Conservation (phyloP, 2,329 filamentous ascomycete species). For the Dactylellina drechsleri region DNA sequence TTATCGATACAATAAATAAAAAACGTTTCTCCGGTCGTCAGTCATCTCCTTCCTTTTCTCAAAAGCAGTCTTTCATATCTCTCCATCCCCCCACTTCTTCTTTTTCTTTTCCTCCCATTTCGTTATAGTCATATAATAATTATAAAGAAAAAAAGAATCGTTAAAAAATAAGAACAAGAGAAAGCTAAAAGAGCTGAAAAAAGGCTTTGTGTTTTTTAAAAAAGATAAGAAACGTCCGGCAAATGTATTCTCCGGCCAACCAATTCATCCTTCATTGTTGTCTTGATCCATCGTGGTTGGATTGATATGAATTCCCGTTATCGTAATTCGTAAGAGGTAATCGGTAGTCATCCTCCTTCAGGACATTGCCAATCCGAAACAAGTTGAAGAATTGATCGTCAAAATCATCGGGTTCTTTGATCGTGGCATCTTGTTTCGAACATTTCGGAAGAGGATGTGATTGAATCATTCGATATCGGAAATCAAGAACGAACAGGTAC, state of each 20-base stretch:
- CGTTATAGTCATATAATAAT: slow-evolving; percentile 26
- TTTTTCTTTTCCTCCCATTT: slow-evolving; percentile 14
- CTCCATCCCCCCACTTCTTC: slow-evolving; percentile 10
- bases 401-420: neutral
- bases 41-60: slow-evolving; percentile 8
- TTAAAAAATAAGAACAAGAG: slow-evolving; percentile 16
- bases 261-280: slow-evolving; percentile 25
- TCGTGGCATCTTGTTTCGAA: neutral
- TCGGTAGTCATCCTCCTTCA: slow-evolving; percentile 17
- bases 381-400: slow-evolving; percentile 6
- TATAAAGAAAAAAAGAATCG: slow-evolving; percentile 26
- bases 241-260: slow-evolving; percentile 24
- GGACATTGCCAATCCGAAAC: slow-evolving; percentile 4
- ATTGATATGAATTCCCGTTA: slow-evolving; percentile 3
- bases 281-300: slow-evolving; percentile 24
- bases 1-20: slow-evolving; percentile 37
- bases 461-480: slow-evolving; percentile 38
- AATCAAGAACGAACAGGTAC: slow-evolving; percentile 43
- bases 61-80: slow-evolving; percentile 9
- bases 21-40: slow-evolving; percentile 25
- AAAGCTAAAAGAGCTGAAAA: slow-evolving; percentile 3
- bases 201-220: neutral
- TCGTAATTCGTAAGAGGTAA: slow-evolving; percentile 10
- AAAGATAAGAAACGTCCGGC: slow-evolving; percentile 33
- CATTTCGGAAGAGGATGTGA: slow-evolving; percentile 14